phyloP scores from a whole-genome alignment of 495 filamentous ascomycete species.

The Jackrogersella minutella region DNA sequence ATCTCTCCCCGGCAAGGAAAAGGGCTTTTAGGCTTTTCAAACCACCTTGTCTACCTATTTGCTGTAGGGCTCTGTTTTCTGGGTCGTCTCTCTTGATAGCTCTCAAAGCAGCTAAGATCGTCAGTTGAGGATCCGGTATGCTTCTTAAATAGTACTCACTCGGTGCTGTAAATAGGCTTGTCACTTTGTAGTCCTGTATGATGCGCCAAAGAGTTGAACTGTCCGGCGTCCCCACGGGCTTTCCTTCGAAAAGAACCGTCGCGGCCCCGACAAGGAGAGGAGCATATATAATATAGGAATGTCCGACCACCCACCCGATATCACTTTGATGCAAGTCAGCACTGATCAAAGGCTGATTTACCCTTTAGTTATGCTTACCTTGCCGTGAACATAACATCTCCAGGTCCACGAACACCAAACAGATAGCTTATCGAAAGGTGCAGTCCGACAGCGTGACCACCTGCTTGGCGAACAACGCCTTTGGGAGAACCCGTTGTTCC shows the following conservation, averaged over 20 bases:
- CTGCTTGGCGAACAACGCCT: constrained; percentile 84
- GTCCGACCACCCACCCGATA: constrained; percentile 86
- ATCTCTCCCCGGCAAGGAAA: constrained; percentile 89
- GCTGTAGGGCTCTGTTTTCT: constrained; percentile 68
- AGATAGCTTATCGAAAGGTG: constrained; percentile 79
- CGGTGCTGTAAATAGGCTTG: constrained; percentile 83
- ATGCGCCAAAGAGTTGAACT: constrained; percentile 89
- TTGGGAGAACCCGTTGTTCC: constrained; percentile 90
- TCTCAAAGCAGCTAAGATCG: constrained; percentile 66
- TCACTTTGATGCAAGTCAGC: constrained; percentile 57
- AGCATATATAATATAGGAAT: constrained; percentile 82
- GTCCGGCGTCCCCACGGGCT: constrained; percentile 88
- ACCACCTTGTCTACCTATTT: constrained; percentile 69
- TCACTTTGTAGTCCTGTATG: constrained; percentile 83
- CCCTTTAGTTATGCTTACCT: constrained; percentile 43
- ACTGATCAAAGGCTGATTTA: constrained; percentile 33
- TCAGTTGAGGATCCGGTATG: neutral
- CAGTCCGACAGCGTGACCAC: constrained; percentile 87
- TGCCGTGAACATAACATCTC: constrained; percentile 85
- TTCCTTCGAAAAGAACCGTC: constrained; percentile 90
- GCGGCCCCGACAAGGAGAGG: constrained; percentile 85
- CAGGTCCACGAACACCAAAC: constrained; percentile 79
- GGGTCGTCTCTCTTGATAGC: constrained; percentile 89
- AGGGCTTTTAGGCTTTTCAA: constrained; percentile 72
- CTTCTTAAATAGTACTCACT: constrained; percentile 52